Evolutionary conservation across 2,329 filamentous ascomycete genomes (phyloP).

Genomic region (Penicillium carneum): DNA sequence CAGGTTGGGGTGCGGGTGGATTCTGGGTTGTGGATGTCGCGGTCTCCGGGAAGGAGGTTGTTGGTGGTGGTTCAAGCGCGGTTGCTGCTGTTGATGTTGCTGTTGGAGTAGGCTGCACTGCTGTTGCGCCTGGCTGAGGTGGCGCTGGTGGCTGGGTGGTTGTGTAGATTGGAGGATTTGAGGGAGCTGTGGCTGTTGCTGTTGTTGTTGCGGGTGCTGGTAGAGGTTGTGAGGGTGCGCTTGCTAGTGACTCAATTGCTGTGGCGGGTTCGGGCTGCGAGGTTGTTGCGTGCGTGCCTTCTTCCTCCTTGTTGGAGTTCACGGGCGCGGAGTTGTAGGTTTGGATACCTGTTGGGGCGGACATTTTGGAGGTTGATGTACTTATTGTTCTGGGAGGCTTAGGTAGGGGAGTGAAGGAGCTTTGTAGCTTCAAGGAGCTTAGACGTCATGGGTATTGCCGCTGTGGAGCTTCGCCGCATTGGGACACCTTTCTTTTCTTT

Average conservation of each 20-base stretch:
- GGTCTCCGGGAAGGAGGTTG: constrained; percentile 24
- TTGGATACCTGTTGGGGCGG: constrained; percentile 30
- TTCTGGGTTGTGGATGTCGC: constrained; percentile 19
- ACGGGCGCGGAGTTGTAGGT: constrained; percentile 41
- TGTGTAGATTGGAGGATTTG: not conserved
- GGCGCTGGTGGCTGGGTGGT: constrained; percentile 40
- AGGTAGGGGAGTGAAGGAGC: not conserved
- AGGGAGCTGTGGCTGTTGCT: constrained; percentile 1
- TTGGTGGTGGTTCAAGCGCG: constrained; percentile 19
- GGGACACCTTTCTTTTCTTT: not conserved
- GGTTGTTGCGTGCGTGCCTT: constrained; percentile 26
- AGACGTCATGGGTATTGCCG: constrained; percentile 33
- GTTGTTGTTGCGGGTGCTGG: constrained; percentile 45
- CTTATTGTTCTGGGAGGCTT: not conserved
- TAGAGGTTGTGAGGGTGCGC: constrained; percentile 23
- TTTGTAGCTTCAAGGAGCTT: constrained; percentile 24
- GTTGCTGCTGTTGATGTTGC: constrained; percentile 11
- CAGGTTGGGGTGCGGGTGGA: constrained; percentile 52
- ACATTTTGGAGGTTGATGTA: constrained; percentile 27
- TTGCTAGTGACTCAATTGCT: constrained; percentile 27
- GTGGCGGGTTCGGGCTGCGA: constrained; percentile 36
- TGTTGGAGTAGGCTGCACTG: constrained; percentile 18
- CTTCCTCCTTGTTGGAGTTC: constrained; percentile 33
- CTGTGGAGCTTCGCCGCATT: constrained; percentile 32
- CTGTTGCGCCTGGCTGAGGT: constrained; percentile 49